phyloP scores from a whole-genome alignment of 2,329 filamentous ascomycete genomes.

The Fusarium marasasianum region DNA sequence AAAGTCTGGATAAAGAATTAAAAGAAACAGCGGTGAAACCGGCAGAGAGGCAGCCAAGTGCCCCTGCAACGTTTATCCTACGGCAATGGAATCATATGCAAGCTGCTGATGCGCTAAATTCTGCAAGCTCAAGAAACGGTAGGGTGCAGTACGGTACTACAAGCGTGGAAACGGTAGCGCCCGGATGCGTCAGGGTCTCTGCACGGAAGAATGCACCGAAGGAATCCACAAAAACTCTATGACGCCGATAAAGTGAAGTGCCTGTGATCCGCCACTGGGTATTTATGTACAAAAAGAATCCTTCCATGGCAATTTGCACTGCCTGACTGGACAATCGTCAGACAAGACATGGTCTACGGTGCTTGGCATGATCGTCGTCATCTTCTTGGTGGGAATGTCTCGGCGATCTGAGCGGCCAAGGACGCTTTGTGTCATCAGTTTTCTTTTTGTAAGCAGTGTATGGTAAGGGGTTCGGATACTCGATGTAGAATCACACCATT shows the following conservation, averaged over 20 bases:
- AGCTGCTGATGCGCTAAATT: not conserved
- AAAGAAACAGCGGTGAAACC: not conserved
- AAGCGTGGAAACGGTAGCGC: not conserved
- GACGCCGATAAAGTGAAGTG: not conserved
- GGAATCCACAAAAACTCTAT: constrained; percentile 2
- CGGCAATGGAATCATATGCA: not conserved
- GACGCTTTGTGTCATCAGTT: not conserved
- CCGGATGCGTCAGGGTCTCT: not conserved
- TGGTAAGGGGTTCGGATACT: not conserved
- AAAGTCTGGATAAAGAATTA: not conserved
- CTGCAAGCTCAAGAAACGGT: no score
- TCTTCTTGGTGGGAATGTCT: not conserved
- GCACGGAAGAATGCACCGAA: constrained; percentile 21
- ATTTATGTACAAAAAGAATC: not conserved
- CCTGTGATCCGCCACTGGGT: not conserved
- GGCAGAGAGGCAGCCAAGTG: not conserved
- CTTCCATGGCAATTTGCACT: not conserved
- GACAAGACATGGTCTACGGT: no score
- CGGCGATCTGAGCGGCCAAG: not conserved
- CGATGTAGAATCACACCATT: not conserved
- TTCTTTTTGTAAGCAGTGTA: not conserved
- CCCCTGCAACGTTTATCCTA: not conserved
- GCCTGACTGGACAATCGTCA: not conserved
- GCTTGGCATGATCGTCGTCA: not conserved
- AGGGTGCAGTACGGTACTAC: no score